These are phyloP conservation scores for Withania somnifera DNA, from an alignment of 305 asterid genomes.

Conservation along the genomic window DNA sequence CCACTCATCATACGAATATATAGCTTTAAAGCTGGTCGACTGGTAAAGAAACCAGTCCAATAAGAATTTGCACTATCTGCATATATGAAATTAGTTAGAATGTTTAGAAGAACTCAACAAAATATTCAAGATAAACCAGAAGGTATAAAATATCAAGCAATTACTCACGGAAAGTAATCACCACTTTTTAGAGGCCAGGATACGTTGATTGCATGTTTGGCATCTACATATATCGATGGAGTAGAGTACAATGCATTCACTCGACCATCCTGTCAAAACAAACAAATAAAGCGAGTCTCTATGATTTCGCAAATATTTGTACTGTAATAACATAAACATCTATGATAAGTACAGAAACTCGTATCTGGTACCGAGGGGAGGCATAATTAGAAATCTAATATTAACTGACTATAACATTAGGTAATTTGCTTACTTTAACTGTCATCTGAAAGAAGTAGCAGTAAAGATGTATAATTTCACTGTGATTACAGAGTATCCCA, in stretches of 20 bases:
- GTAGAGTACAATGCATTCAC: slow-evolving; percentile 83
- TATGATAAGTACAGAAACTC: not conserved
- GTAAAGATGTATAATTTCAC: not conserved
- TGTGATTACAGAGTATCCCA: not conserved
- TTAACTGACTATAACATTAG: not conserved
- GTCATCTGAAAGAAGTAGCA: not conserved
- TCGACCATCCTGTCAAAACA: slow-evolving; percentile 60
- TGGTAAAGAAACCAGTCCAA: slow-evolving; percentile 82
- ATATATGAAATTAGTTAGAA: slow-evolving; percentile 30
- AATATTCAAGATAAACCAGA: not conserved
- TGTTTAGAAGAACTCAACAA: not conserved
- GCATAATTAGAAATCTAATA: not conserved
- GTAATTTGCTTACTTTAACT: not conserved
- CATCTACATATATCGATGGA: slow-evolving; percentile 71
- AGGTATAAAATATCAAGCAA: not conserved
- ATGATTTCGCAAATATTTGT: not conserved
- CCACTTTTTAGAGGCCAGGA: slow-evolving; percentile 71
- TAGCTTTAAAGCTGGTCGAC: slow-evolving; percentile 73
- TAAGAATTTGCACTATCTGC: slow-evolving; percentile 52
- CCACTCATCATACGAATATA: slow-evolving; percentile 68
- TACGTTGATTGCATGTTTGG: slow-evolving; percentile 43
- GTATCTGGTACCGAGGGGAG: not conserved
- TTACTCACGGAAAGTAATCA: slow-evolving; percentile 81
- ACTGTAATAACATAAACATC: not conserved
- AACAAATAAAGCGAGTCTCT: not conserved